Evolutionary conservation across 768 basidiomycete genomes (phyloP).

Genomic region (Termitomyces sp.): DNA sequence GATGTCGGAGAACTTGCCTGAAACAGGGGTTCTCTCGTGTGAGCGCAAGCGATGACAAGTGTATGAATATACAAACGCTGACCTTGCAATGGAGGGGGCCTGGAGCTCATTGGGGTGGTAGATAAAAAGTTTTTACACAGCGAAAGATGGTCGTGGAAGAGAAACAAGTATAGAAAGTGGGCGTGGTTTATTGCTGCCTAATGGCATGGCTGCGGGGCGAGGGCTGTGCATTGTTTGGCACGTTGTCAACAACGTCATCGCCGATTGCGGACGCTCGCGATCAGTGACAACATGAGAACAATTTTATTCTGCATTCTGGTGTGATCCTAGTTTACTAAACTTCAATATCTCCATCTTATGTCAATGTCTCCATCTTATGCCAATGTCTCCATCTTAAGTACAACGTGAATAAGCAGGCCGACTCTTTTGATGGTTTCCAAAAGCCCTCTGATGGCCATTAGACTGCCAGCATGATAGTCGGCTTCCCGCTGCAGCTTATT

Average conservation of each 20-base stretch:
- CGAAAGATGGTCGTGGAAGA: constrained; percentile 6
- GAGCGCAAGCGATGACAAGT: not conserved
- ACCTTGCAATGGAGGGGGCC: constrained; percentile 39
- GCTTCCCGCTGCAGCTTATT: constrained; percentile 2
- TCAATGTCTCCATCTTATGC: too few relatives aligned
- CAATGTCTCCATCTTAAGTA: too few relatives aligned
- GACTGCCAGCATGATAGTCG: not conserved
- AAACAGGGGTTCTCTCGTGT: constrained; percentile 7
- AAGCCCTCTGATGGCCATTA: not conserved
- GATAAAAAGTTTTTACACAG: constrained; percentile 1
- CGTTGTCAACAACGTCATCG: not conserved
- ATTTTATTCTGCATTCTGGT: not conserved
- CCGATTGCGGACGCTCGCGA: not conserved
- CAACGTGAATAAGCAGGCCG: too few relatives aligned
- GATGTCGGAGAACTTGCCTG: constrained; percentile 14
- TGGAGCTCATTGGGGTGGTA: constrained; percentile 24
- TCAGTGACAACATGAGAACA: not conserved
- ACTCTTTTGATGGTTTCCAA: not conserved
- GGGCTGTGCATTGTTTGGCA: constrained; percentile 14
- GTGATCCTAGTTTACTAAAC: too few relatives aligned
- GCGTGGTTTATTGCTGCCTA: constrained; percentile 6
- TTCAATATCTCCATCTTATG: too few relatives aligned
- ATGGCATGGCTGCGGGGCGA: too few relatives aligned
- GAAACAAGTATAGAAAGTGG: constrained; percentile 1
- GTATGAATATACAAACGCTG: constrained; percentile 6